Evolutionary conservation across 2,329 filamentous ascomycete species (phyloP), one percentile per base, ranked within the genome.

Genomic region (Bimuria novae-zelandiae): DNA sequence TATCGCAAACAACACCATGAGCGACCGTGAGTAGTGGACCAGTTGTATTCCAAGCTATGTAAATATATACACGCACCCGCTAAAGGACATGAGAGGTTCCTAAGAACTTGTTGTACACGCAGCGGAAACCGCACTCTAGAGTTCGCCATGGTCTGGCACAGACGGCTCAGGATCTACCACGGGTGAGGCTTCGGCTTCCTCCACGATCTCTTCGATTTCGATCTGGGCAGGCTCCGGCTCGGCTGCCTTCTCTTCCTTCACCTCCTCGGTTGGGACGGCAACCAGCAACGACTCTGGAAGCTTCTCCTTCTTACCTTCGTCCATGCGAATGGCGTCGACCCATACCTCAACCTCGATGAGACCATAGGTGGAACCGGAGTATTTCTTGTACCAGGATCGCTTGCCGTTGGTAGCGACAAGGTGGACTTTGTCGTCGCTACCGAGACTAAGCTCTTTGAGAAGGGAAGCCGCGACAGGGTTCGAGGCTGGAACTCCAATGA

Each of bases 291-390:
- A 67, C 54, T 88, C 83, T 35, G 80, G 81, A 14, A 92, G 69
- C 63, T 84, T 89, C 65, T 86, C 82, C 80, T 93, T 97, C 54
- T 82, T 77, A 2, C 90, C 89, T 69, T 97, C 93, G 47, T 92
- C 90, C 80, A 99, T 82, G 32, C 91, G 87, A 57, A 97, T 91
- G n/a, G 84, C 82, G 67, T 99, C 94, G 54, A 99, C 84, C 91
- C 93, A 99, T 56, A 79, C 78, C 76, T 96, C 90, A 25, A 99
- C 78, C 22, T 81, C 83, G 49, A 82, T 79, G 21, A 80, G 69
- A 49, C 82, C 84, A 39, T 85, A 86, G 14, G 75, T 71, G 7
- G 75, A 72, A 6, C 82, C 84, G 42, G 84, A 77, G 71, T 90
- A 94, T 52, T 82, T 84, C 65, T 89, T 88, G 84, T 87, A 95